Base-by-base conservation (phyloP, 1,284 basidiomycete species). In the Taiwanofungus camphoratus region DNA sequence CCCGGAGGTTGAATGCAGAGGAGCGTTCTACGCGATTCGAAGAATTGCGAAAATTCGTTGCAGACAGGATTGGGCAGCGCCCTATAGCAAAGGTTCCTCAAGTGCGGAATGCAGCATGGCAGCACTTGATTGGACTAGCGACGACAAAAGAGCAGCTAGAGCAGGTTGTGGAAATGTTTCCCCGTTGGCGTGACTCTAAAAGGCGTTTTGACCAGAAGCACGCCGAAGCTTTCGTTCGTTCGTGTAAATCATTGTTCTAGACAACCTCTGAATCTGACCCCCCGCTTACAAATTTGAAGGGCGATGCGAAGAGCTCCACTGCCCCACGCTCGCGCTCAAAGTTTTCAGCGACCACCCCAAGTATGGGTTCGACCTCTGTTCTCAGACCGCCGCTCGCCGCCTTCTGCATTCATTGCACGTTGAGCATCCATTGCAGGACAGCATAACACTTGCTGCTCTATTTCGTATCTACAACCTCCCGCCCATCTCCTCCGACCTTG, bases 321-420 rank as follows among this genome's bases (percentile, higher is more conserved):
- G 75, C 48, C 74, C 78, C 1, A 54, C 65, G 23, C 68, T 82
- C 29, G 79, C 80, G 4, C 63, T 86, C 13, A 62, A 69, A 11
- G 74, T 84, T 13, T 82, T 80, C 55, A 73, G 76, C 20, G 62
- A 82, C 55, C 77, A 73, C 48, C 64, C 77, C 12, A 79, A 76
- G 54, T 82, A 83, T 55, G 71, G 73, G 39, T 52, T 84, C 11
- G 61, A 67, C 27, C 68, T 86, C n/a, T 66, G 70, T 1, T 62
- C 60, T 7, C 62, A 75, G 12, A 54, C 65, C 1, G 77, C 72
- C 3, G 82, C 70, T 0, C 79, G 74, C 5, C 68, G 68, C 29
- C 51, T 66, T n/a, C 49, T 66, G 7, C 61, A 63, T 37, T 68
- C 74, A 2, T 62, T 84, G 3, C 72, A 77, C 50, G 48, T 61